Evolutionary conservation across 441 rosid genomes (phyloP).

Genomic region (Theobroma grandiflorum): DNA sequence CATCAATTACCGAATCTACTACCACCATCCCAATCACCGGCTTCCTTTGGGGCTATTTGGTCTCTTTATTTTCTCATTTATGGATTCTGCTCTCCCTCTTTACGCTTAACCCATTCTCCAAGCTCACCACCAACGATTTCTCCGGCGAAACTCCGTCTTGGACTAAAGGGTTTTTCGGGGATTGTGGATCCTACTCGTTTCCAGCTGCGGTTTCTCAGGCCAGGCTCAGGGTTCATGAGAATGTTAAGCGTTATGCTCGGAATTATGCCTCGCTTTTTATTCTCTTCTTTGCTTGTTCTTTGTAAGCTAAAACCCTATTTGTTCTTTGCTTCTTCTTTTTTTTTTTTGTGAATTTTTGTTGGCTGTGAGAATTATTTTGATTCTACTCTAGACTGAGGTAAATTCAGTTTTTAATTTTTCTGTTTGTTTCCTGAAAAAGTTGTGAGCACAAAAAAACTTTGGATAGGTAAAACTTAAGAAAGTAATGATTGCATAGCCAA

Average conservation of each 20-base stretch:
- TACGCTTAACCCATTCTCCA: constrained; percentile 81
- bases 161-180: constrained; percentile 79
- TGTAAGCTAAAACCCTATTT: constrained; percentile 49
- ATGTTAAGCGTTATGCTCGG: constrained; percentile 79
- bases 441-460: constrained; percentile 6
- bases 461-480: neutral
- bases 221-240: constrained; percentile 82
- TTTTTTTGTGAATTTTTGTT: neutral
- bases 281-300: constrained; percentile 83
- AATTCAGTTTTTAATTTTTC: neutral
- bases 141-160: constrained; percentile 80
- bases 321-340: neutral
- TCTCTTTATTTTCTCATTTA: constrained; percentile 49
- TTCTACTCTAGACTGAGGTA: neutral
- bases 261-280: constrained; percentile 76
- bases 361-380: neutral
- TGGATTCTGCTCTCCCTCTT: constrained; percentile 65
- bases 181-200: constrained; percentile 69
- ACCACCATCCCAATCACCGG: constrained; percentile 31
- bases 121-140: constrained; percentile 83
- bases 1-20: constrained; percentile 31
- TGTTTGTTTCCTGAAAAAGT: constrained; percentile 16
- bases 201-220: constrained; percentile 75
- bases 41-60: constrained; percentile 44
- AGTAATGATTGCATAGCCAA: neutral